Evolutionary conservation across 2,329 filamentous ascomycete genomes (phyloP).

Genomic region (Drechslerella dactyloides): DNA sequence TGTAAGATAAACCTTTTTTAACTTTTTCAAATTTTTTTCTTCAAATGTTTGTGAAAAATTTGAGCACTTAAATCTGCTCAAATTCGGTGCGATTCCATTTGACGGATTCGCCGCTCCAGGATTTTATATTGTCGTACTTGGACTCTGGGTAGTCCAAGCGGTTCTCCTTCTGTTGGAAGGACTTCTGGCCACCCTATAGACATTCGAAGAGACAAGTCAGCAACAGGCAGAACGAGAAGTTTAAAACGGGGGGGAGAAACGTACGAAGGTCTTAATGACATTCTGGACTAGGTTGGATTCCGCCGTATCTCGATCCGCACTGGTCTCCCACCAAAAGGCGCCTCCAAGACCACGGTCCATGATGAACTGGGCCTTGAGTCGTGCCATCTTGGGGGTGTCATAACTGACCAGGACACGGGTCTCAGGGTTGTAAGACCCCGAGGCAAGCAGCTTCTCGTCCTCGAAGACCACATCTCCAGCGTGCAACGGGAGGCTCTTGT

Average conservation of each 20-base stretch:
- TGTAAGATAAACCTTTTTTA: no score
- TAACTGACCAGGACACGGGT: slow-evolving; percentile 77
- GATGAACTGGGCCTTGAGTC: slow-evolving; percentile 75
- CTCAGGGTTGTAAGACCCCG: slow-evolving; percentile 74
- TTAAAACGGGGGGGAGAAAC: no score
- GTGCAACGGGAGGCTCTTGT: slow-evolving; percentile 77
- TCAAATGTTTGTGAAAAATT: no score
- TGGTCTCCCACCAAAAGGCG: slow-evolving; percentile 97
- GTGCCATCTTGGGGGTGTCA: slow-evolving; percentile 72
- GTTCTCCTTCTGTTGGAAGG: slow-evolving; percentile 10
- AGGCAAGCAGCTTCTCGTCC: slow-evolving; percentile 71
- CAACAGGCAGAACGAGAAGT: not conserved
- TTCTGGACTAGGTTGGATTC: slow-evolving; percentile 14
- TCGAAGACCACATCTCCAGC: slow-evolving; percentile 68
- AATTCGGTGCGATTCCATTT: no score
- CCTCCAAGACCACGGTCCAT: slow-evolving; percentile 73
- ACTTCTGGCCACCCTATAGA: not conserved
- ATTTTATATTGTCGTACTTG: slow-evolving; percentile 22
- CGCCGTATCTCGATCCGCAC: slow-evolving; percentile 69
- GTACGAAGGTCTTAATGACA: slow-evolving; percentile 22
- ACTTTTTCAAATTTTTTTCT: no score
- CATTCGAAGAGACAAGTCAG: not conserved
- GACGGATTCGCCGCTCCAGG: slow-evolving; percentile 9
- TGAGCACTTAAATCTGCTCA: no score
- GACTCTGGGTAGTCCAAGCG: slow-evolving; percentile 12